Evolutionary conservation across 1,284 basidiomycete species (phyloP).

Genomic region (Tilletiopsis washingtonensis): DNA sequence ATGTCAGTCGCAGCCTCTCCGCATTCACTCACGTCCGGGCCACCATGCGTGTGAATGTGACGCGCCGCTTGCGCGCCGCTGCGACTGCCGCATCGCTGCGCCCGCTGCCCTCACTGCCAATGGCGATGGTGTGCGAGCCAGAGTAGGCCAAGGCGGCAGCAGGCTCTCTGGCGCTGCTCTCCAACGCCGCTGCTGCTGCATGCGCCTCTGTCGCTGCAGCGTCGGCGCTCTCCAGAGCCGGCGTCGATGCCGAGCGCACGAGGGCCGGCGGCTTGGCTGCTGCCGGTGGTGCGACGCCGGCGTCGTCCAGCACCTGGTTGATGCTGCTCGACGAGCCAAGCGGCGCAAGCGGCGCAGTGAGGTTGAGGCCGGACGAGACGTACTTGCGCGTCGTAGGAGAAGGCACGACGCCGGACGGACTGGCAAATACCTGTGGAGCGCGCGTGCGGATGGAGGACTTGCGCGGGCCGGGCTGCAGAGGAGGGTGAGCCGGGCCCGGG

Average conservation of each 20-base stretch:
- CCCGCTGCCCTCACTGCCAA: not conserved
- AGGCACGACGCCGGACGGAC: not conserved
- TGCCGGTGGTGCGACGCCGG: not conserved
- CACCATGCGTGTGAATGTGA: slow-evolving; percentile 16
- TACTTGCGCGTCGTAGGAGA: not conserved
- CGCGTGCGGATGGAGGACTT: slow-evolving; percentile 8
- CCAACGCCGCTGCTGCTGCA: too few species aligned
- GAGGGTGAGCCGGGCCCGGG: not conserved
- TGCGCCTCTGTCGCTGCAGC: not conserved
- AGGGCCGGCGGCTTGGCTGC: not conserved
- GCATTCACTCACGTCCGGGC: slow-evolving; percentile 12
- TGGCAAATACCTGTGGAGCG: slow-evolving; percentile 9
- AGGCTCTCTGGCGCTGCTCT: too few species aligned
- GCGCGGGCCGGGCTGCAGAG: slow-evolving; percentile 5
- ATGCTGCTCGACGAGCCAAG: too few species aligned
- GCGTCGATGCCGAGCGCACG: not conserved
- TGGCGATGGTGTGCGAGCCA: too few species aligned
- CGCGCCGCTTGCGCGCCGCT: slow-evolving; percentile 9
- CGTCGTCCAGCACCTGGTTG: not conserved
- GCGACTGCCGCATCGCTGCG: not conserved
- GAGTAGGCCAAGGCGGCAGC: not conserved
- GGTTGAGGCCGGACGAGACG: not conserved
- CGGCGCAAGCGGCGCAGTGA: not conserved
- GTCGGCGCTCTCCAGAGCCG: too few species aligned
- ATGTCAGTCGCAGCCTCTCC: not conserved